Conservation (phyloP, 345 rosid genomes). For the Ricinus communis region DNA sequence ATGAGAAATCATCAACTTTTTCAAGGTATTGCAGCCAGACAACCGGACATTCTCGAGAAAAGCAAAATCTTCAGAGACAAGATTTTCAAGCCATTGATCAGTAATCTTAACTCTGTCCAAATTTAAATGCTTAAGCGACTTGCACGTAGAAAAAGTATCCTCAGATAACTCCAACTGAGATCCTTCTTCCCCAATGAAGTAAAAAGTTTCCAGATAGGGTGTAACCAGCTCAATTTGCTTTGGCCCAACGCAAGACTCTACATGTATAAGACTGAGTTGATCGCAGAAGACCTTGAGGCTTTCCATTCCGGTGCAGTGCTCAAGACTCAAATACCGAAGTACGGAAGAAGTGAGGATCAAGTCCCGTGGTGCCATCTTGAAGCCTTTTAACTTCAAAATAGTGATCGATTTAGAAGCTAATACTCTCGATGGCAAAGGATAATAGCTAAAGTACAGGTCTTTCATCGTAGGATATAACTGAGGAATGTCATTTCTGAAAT, state of each 20-base stretch:
- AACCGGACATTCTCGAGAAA: background rate
- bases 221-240: background rate
- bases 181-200: background rate
- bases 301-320: background rate
- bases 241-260: background rate
- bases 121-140: background rate
- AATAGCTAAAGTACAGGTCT: no score
- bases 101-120: background rate
- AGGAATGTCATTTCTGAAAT: no score
- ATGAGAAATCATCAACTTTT: background rate
- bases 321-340: background rate
- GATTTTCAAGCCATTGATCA: background rate
- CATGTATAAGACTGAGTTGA: background rate
- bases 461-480: no score
- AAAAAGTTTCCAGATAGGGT: background rate
- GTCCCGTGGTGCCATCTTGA: background rate
- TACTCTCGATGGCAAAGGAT: background rate
- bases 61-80: background rate
- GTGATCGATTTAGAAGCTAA: background rate
- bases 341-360: background rate
- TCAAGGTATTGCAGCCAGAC: background rate
- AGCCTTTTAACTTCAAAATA: constrained; percentile 6
- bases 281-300: background rate
- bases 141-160: background rate
- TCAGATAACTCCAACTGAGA: background rate